These are phyloP conservation scores for Pseudocercospora musae DNA, from an alignment of 2,329 filamentous ascomycete genomes.

Conservation along the genomic window DNA sequence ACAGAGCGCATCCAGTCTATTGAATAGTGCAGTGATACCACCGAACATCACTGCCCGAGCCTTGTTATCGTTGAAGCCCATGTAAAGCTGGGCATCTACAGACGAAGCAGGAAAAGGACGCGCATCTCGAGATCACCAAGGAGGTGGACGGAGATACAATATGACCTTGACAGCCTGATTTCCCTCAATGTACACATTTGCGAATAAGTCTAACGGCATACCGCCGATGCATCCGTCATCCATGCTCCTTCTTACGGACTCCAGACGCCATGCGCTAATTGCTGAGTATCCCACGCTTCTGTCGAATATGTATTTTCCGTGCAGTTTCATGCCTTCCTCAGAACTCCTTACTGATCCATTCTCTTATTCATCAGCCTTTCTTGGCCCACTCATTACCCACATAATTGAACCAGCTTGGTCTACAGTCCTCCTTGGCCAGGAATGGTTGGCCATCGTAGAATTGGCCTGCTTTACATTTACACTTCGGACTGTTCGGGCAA, in stretches of 20 bases:
- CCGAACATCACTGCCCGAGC: too few relatives aligned
- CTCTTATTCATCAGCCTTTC: background rate
- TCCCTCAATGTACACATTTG: background rate
- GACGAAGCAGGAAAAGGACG: background rate
- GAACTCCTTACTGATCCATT: background rate
- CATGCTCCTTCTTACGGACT: background rate
- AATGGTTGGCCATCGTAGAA: constrained; percentile 86
- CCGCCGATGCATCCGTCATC: background rate
- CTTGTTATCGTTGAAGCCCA: too few relatives aligned
- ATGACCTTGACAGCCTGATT: background rate
- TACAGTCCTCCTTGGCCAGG: constrained; percentile 86
- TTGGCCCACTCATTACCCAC: constrained; percentile 56
- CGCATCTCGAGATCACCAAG: background rate
- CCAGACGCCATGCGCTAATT: constrained; percentile 16
- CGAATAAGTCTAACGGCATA: background rate
- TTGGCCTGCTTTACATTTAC: constrained; percentile 80
- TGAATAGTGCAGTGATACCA: too few relatives aligned
- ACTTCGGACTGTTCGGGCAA: constrained; percentile 95
- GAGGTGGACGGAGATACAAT: background rate
- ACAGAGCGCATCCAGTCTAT: too few relatives aligned
- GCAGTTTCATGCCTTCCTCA: background rate
- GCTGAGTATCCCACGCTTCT: constrained; percentile 3
- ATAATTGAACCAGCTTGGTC: constrained; percentile 96
- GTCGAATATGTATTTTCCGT: background rate
- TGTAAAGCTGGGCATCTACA: too few relatives aligned